Conservation (phyloP, 2,329 filamentous ascomycete genomes). For the Neonectria ditissima region DNA sequence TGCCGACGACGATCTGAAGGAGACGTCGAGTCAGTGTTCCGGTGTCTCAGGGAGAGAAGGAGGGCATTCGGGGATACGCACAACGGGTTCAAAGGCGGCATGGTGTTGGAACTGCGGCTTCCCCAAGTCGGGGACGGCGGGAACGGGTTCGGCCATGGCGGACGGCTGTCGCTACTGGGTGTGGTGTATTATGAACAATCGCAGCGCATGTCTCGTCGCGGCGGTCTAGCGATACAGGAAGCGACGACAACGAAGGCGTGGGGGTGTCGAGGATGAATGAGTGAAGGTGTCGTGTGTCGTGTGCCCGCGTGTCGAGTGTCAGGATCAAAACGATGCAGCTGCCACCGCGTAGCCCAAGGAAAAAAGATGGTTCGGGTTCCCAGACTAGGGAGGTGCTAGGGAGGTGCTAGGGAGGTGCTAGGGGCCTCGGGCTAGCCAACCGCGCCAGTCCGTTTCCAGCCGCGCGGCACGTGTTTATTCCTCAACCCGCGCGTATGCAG, state of each 20-base stretch:
- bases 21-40: constrained; percentile 10
- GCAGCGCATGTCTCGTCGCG: neutral
- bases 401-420: neutral
- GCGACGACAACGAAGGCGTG: too few species aligned
- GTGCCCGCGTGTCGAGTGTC: neutral
- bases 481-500: neutral
- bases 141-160: neutral
- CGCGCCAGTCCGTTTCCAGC: neutral
- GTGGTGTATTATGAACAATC: neutral
- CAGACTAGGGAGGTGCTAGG: neutral
- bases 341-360: neutral
- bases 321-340: neutral
- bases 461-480: neutral
- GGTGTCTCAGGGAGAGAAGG: neutral
- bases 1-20: constrained; percentile 42
- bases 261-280: too few species aligned
- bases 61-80: constrained; percentile 27
- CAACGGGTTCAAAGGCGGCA: constrained; percentile 25
- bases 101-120: neutral
- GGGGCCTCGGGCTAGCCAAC: neutral
- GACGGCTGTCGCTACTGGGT: neutral
- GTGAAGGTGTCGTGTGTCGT: neutral
- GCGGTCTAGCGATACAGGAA: too few species aligned
- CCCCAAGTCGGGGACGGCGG: neutral
- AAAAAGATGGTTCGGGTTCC: neutral